phyloP scores from a whole-genome alignment of 495 filamentous ascomycete species.

The Astrocystis sublimbata region DNA sequence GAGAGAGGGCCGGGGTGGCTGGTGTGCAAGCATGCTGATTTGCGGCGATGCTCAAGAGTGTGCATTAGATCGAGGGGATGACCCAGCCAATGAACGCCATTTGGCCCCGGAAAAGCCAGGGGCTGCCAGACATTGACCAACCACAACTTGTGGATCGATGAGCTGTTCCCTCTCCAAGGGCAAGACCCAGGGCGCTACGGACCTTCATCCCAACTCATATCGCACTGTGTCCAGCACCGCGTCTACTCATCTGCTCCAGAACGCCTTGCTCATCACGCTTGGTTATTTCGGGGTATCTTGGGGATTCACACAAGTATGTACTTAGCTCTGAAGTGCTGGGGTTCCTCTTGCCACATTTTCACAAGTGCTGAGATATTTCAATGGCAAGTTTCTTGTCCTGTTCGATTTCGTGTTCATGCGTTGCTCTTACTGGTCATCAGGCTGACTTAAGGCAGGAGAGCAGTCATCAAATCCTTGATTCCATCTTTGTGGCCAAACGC shows the following conservation, averaged over 20 bases:
- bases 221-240: neutral
- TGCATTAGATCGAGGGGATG: constrained; percentile 8
- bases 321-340: no score
- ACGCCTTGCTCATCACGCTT: neutral
- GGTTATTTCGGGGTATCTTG: no score
- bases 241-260: neutral
- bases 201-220: neutral
- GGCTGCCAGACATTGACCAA: neutral
- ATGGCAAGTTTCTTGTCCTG: no score
- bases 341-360: neutral
- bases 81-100: constrained; percentile 4
- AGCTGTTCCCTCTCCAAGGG: neutral
- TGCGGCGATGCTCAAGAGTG: neutral
- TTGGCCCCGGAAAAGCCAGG: neutral
- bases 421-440: neutral
- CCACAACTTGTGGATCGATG: neutral
- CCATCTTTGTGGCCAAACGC: no score
- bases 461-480: no score
- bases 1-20: neutral
- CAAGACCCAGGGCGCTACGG: constrained; percentile 16
- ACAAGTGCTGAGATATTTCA: no score
- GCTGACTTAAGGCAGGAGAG: no score
- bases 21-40: neutral
- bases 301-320: no score
- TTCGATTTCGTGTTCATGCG: neutral